These are phyloP conservation scores for Laguncularia racemosa DNA, from an alignment of 345 rosid species.

Conservation along the genomic window DNA sequence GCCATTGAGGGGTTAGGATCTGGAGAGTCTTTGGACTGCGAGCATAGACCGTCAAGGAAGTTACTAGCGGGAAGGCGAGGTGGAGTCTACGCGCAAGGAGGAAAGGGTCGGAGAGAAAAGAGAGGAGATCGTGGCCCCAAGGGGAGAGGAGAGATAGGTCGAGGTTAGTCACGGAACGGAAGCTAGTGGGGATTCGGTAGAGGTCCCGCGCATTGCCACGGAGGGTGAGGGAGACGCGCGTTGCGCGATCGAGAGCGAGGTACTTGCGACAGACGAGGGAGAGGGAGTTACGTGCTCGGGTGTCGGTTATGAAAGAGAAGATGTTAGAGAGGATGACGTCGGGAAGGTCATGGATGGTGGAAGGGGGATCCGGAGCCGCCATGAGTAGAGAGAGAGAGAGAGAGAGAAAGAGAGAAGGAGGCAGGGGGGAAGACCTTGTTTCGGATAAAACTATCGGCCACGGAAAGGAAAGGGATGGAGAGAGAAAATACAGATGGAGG, in stretches of 20 bases:
- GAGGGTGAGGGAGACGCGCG: constrained; percentile 73
- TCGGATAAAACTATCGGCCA: too few relatives aligned
- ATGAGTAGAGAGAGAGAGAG: not conserved
- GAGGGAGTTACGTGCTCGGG: constrained; percentile 63
- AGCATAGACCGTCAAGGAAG: constrained; percentile 44
- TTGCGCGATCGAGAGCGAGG: constrained; percentile 54
- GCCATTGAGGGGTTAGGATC: constrained; percentile 65
- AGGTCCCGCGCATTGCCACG: constrained; percentile 85
- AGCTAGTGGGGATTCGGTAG: constrained; percentile 41
- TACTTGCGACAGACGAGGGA: constrained; percentile 64
- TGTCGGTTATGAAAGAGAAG: constrained; percentile 40
- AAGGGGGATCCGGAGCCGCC: not conserved
- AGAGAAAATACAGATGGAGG: too few relatives aligned
- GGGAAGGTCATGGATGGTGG: constrained; percentile 54
- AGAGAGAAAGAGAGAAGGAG: not conserved
- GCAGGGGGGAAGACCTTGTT: not conserved
- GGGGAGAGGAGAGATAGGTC: constrained; percentile 86
- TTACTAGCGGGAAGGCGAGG: constrained; percentile 44
- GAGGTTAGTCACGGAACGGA: constrained; percentile 55
- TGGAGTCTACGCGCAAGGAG: constrained; percentile 49
- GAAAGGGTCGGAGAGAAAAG: constrained; percentile 27
- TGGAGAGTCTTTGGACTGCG: constrained; percentile 47
- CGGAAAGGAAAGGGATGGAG: too few relatives aligned
- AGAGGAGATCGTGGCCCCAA: constrained; percentile 66
- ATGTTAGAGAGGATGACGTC: constrained; percentile 63